These are phyloP conservation scores for Xylaria nigripes DNA, from an alignment of 495 filamentous ascomycete genomes.

Conservation along the genomic window DNA sequence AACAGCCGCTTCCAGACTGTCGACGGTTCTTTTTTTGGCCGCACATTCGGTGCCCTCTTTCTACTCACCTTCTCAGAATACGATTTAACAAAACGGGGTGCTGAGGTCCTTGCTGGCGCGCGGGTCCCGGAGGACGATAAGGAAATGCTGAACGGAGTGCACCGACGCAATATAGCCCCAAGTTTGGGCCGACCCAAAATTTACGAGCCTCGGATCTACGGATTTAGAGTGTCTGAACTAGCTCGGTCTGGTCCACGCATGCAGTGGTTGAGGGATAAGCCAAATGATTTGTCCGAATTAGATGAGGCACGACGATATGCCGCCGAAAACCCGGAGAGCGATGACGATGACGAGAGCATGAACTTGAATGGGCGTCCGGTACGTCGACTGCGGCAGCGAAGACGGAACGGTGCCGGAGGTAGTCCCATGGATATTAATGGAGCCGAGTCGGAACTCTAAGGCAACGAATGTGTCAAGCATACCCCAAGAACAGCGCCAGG, in stretches of 20 bases:
- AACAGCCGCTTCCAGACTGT: constrained; percentile 96
- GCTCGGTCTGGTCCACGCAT: constrained; percentile 84
- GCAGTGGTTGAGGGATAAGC: constrained; percentile 88
- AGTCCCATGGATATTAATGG: constrained; percentile 49
- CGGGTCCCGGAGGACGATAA: constrained; percentile 36
- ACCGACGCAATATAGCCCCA: constrained; percentile 72
- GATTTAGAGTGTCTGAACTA: constrained; percentile 84
- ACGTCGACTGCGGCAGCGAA: constrained; percentile 31
- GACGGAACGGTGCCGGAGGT: constrained; percentile 33
- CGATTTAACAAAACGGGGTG: constrained; percentile 55
- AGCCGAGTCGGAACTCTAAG: constrained; percentile 40
- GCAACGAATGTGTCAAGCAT: not conserved
- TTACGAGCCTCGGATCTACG: constrained; percentile 94
- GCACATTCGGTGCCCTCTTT: constrained; percentile 87
- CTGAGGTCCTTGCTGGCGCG: constrained; percentile 33
- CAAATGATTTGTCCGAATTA: constrained; percentile 66
- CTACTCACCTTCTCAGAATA: constrained; percentile 97
- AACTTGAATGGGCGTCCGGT: constrained; percentile 29
- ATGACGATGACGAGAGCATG: constrained; percentile 42
- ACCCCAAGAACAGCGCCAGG: not conserved
- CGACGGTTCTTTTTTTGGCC: constrained; percentile 97
- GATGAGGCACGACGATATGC: constrained; percentile 64
- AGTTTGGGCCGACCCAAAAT: constrained; percentile 75
- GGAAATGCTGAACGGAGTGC: constrained; percentile 72
- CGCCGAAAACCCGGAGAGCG: constrained; percentile 37